phyloP scores from a whole-genome alignment of 768 basidiomycete species.

The Amanita thiersii region DNA sequence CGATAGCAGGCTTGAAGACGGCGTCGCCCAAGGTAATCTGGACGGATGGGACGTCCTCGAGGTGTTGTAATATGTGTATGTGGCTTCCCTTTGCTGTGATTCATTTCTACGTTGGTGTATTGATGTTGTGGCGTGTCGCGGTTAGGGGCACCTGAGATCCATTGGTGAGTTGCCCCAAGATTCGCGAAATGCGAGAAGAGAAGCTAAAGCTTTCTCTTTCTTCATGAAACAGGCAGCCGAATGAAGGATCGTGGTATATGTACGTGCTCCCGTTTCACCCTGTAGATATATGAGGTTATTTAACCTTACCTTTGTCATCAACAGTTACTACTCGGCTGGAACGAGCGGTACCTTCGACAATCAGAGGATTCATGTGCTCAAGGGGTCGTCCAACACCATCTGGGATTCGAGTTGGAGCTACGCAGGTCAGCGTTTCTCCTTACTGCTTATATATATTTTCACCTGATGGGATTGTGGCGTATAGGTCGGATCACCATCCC shows the following conservation, averaged over 20 bases:
- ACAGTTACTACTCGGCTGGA: constrained; percentile 24
- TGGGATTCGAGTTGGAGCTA: constrained; percentile 26
- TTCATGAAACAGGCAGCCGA: constrained; percentile 12
- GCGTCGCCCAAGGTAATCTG: constrained; percentile 24
- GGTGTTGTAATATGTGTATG: constrained; percentile 23
- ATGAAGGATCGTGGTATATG: constrained; percentile 24
- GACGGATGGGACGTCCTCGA: constrained; percentile 20
- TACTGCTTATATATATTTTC: neutral
- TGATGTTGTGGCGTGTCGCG: too few species aligned
- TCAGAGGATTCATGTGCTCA: constrained; percentile 23
- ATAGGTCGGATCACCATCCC: constrained; percentile 22
- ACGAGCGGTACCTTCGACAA: constrained; percentile 23
- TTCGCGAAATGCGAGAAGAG: neutral
- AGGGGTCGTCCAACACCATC: constrained; percentile 22
- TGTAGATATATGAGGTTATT: neutral
- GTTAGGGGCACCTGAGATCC: constrained; percentile 26
- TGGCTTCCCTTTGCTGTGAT: neutral
- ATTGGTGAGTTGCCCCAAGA: constrained; percentile 13
- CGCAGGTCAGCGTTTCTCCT: constrained; percentile 12
- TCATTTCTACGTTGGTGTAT: neutral
- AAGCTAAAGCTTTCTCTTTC: neutral
- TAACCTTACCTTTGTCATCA: neutral
- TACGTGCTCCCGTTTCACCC: constrained; percentile 9
- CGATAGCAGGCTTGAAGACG: constrained; percentile 24
- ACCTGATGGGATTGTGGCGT: neutral